Evolutionary conservation across 140 eudicot species (phyloP).

Genomic region (Eryngium alpinum): DNA sequence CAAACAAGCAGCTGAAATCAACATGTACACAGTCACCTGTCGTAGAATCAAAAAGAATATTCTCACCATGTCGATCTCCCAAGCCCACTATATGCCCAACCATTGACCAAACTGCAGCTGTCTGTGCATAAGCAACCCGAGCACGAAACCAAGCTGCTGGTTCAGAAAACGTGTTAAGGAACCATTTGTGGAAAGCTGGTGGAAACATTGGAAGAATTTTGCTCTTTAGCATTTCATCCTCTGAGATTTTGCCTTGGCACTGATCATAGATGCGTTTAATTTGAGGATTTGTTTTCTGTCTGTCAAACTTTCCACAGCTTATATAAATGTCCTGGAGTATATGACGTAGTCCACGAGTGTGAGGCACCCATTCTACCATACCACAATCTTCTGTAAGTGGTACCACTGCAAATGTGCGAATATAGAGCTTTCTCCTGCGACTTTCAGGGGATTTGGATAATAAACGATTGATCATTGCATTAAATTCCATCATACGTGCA

Average conservation of each 20-base stretch:
- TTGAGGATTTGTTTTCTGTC: constrained; percentile 88
- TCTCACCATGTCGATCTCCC: constrained; percentile 99
- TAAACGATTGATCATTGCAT: constrained; percentile 93
- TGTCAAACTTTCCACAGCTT: constrained; percentile 89
- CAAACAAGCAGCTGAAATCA: constrained; percentile 98
- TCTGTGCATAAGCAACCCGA: constrained; percentile 89
- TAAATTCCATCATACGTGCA: constrained; percentile 99
- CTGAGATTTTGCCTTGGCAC: constrained; percentile 75
- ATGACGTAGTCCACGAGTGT: constrained; percentile 98
- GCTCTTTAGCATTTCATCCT: constrained; percentile 92
- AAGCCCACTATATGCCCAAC: constrained; percentile 99
- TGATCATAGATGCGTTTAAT: constrained; percentile 94
- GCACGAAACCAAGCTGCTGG: constrained; percentile 99
- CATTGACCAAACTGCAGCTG: constrained; percentile 99
- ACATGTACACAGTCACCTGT: constrained; percentile 99
- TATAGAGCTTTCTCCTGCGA: constrained; percentile 86
- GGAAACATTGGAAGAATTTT: constrained; percentile 95
- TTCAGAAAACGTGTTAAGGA: constrained; percentile 92
- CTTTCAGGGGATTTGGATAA: constrained; percentile 87
- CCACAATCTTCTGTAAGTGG: constrained; percentile 99
- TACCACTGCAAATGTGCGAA: constrained; percentile 92
- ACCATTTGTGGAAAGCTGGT: constrained; percentile 96
- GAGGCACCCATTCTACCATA: constrained; percentile 99
- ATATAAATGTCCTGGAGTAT: constrained; percentile 96
- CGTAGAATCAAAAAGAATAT: constrained; percentile 95